Evolutionary conservation across 1,139 yeast species (phyloP).

Genomic region (Wickerhamomyces sp.): DNA sequence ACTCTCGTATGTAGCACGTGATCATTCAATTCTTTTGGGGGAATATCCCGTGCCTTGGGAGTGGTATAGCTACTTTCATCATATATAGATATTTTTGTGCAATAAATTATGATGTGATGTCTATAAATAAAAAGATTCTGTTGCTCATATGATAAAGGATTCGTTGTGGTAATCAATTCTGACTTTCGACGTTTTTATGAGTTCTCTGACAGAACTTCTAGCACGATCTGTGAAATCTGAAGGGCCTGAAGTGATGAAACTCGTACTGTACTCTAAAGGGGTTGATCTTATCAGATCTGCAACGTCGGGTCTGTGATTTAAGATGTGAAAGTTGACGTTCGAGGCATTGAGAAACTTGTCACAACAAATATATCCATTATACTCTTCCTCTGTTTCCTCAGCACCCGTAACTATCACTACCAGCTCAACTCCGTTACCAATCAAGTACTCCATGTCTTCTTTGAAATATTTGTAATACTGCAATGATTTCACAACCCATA

Average conservation of each 20-base stretch:
- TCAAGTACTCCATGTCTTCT: slow-evolving; percentile 22
- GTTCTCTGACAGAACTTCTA: slow-evolving; percentile 28
- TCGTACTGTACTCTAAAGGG: slow-evolving; percentile 16
- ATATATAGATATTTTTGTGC: no score
- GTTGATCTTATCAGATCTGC: slow-evolving; percentile 9
- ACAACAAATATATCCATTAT: neutral
- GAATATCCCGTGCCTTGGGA: no score
- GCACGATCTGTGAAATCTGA: slow-evolving; percentile 33
- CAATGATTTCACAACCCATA: slow-evolving; percentile 23
- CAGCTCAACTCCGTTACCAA: slow-evolving; percentile 17
- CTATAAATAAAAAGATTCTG: no score
- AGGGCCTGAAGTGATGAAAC: slow-evolving; percentile 42
- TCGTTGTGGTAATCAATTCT: slow-evolving; percentile 39
- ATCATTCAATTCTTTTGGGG: no score
- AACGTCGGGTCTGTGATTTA: slow-evolving; percentile 18
- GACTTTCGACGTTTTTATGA: slow-evolving; percentile 23
- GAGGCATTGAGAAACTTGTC: slow-evolving; percentile 1
- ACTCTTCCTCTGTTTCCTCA: neutral
- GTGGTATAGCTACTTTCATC: no score
- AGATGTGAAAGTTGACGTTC: slow-evolving; percentile 3
- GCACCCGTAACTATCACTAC: slow-evolving; percentile 20
- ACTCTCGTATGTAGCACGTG: no score
- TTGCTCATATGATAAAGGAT: slow-evolving; percentile 31
- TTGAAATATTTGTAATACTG: slow-evolving; percentile 17
- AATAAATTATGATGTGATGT: no score